Conservation (phyloP, 1,139 yeast genomes). For the Protomyces arabidopsidicola region DNA sequence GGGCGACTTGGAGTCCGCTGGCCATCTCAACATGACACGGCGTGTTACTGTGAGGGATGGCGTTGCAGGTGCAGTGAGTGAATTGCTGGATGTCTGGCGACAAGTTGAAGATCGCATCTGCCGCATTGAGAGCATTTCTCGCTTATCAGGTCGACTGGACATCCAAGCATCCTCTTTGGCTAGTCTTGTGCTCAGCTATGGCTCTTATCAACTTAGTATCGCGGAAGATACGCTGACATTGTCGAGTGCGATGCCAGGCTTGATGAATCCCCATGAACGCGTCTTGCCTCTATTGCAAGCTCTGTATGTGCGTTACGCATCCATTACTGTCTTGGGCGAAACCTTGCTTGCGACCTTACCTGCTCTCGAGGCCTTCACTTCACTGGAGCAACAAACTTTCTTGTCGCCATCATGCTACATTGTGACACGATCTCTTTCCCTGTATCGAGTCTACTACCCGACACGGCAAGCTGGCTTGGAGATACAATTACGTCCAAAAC, state of each 20-base stretch:
- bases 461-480: not conserved
- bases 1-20: not conserved
- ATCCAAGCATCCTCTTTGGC: not conserved
- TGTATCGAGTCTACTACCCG: slow-evolving; percentile 14
- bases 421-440: slow-evolving; percentile 5
- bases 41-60: not conserved
- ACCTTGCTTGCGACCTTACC: slow-evolving; percentile 2
- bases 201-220: not conserved
- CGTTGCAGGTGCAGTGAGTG: not conserved
- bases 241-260: not conserved
- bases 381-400: slow-evolving; percentile 1
- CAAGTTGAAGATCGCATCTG: not conserved
- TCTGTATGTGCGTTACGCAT: not conserved
- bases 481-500: not conserved
- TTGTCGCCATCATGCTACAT: slow-evolving; percentile 1
- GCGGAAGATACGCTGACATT: slow-evolving; percentile 6
- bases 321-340: not conserved
- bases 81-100: not conserved
- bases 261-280: slow-evolving; percentile 8
- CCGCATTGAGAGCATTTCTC: not conserved
- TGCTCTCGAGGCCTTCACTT: slow-evolving; percentile 2
- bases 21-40: slow-evolving; percentile 1
- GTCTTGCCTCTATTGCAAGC: not conserved
- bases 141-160: not conserved
- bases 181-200: not conserved